A percentile compares a stretch with the other conserved stretches of the same genome.
phyloP scores from a whole-genome alignment of 768 basidiomycete genomes.

The Leccinum pellstonianum region DNA sequence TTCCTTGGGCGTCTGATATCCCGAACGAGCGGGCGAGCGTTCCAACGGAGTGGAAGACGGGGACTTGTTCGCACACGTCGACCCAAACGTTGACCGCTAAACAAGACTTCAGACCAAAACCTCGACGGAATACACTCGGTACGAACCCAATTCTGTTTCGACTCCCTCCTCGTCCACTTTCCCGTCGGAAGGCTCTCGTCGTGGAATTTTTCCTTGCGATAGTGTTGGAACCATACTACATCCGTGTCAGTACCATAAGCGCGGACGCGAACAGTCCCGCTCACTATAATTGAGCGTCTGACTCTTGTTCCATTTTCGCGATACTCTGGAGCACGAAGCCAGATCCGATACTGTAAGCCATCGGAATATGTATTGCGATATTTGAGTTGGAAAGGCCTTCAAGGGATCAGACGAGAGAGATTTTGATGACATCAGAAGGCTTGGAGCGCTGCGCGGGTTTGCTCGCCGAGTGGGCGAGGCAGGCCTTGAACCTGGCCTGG shows the following conservation, averaged over 20 bases:
- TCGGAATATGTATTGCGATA: constrained; percentile 77
- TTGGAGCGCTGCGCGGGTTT: constrained; percentile 24
- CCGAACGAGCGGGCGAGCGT: constrained; percentile 50
- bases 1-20: constrained; percentile 78
- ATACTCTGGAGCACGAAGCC: constrained; percentile 76
- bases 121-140: constrained; percentile 5
- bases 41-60: constrained; percentile 45
- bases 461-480: constrained; percentile 33
- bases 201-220: constrained; percentile 83
- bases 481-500: constrained; percentile 48
- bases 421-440: constrained; percentile 26
- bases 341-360: constrained; percentile 62
- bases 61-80: constrained; percentile 41
- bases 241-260: constrained; percentile 3
- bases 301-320: constrained; percentile 83
- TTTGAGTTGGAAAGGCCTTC: constrained; percentile 71
- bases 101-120: constrained; percentile 1
- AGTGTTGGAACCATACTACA: constrained; percentile 92
- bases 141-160: constrained; percentile 86
- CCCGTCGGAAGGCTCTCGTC: constrained; percentile 74
- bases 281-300: constrained; percentile 90
- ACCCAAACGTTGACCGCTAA: constrained; percentile 51
- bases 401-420: constrained; percentile 53
- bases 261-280: constrained; percentile 13
- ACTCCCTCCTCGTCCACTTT: constrained; percentile 91